phyloP scores from a whole-genome alignment of 2,329 filamentous ascomycete species.

The Pseudogymnoascus sp. region DNA sequence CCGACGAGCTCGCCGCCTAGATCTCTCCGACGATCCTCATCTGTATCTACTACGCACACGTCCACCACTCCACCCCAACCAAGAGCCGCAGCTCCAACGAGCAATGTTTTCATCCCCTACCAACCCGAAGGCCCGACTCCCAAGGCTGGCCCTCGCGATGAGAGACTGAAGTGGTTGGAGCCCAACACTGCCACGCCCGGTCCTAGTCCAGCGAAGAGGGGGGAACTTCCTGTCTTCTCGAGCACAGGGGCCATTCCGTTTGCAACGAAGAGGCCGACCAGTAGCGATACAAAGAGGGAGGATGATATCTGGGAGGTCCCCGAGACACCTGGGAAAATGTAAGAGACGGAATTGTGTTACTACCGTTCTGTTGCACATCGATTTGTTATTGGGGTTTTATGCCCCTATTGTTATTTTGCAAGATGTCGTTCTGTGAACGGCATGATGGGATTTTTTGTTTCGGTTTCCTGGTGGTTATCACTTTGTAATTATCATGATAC shows the following conservation, averaged over 20 bases:
- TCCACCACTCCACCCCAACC: neutral
- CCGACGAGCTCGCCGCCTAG: constrained; percentile 22
- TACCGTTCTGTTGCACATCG: neutral
- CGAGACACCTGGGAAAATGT: neutral
- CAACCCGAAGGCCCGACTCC: constrained; percentile 47
- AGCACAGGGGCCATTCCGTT: constrained; percentile 27
- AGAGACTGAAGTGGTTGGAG: constrained; percentile 44
- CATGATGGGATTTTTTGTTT: neutral
- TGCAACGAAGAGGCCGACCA: constrained; percentile 7
- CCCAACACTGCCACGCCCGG: constrained; percentile 33
- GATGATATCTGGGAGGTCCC: neutral
- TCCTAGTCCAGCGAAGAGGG: constrained; percentile 21
- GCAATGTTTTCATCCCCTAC: constrained; percentile 45
- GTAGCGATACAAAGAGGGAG: neutral
- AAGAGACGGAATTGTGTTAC: neutral
- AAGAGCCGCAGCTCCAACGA: constrained; percentile 13
- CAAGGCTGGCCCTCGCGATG: constrained; percentile 31
- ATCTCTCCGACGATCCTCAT: constrained; percentile 4
- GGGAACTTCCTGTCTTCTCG: constrained; percentile 27
- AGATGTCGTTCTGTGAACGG: neutral
- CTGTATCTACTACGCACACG: neutral
- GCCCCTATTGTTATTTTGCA: neutral
- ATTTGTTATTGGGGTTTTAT: neutral
- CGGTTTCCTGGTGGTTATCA: constrained; percentile 5
- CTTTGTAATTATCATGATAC: constrained; percentile 9